A percentile compares a stretch with the other conserved stretches of the same genome.
Evolutionary conservation across 257 asterid genomes (phyloP).

Genomic region (Scutellaria minor): DNA sequence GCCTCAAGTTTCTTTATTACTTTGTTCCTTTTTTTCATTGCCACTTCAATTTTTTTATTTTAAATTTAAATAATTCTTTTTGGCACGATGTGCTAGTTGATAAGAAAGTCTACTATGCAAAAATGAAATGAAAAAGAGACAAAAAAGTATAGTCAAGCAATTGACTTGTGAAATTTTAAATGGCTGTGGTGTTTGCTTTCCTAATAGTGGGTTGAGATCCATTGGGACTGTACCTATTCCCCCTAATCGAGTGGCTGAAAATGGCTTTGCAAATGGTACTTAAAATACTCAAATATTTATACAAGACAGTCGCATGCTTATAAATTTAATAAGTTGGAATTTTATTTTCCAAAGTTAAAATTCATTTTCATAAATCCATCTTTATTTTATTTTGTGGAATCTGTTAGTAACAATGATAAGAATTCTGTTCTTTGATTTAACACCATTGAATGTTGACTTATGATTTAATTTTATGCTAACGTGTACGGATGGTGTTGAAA

Average conservation of each 20-base stretch:
- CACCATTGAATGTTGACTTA: too few species aligned
- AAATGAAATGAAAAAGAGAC: too few species aligned
- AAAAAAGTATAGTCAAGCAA: not conserved
- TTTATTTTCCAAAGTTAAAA: too few species aligned
- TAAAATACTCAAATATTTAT: too few species aligned
- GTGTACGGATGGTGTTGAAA: not conserved
- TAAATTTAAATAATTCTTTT: not conserved
- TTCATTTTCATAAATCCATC: too few species aligned
- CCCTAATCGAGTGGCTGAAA: not conserved
- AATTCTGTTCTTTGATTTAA: too few species aligned
- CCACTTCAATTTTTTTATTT: not conserved
- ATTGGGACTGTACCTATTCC: not conserved
- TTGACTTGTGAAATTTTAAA: conserved; percentile 27
- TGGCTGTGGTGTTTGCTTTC: conserved; percentile 3
- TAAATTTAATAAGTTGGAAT: too few species aligned
- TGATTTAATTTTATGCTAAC: not conserved
- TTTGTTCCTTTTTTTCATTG: not conserved
- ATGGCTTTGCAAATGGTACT: not conserved
- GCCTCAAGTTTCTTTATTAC: not conserved
- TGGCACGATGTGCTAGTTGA: not conserved
- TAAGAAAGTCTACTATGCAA: not conserved
- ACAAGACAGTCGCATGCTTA: too few species aligned
- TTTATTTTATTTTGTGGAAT: too few species aligned
- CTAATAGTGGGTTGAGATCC: conserved; percentile 4
- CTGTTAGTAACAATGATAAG: too few species aligned